Evolutionary conservation across 768 basidiomycete species (phyloP), one percentile per base, ranked within the genome.

Genomic region (Leccinum obscurum): DNA sequence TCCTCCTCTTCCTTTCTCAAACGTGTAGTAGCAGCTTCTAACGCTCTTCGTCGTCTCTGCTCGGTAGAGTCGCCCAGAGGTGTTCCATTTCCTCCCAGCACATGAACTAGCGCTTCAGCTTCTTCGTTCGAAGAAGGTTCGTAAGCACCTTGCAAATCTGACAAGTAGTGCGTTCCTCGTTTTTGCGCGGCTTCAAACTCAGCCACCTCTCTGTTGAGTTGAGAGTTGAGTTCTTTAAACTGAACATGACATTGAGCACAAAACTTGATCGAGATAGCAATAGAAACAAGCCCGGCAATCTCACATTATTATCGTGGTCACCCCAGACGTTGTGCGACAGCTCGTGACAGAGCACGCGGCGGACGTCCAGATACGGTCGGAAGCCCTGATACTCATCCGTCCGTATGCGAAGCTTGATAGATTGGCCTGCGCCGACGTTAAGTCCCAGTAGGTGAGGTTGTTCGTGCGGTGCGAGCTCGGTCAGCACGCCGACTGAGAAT

Each of bases 391-490:
- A 90, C 4, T 71, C 75, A 66, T 91, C 80, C 20, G 90, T 91
- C 20, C 90, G 77, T 52, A 92, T 68, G 17, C 89, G 83, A 3
- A 92, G 74, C 68, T 86, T 87, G 64, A 92, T 89, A 22, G 78
- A 73, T 64, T 84, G 76, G 0, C 90, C 89, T 0, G 72, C 77
- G 53, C 84, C 84, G 52, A 81, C 80, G 66, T 92, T 92, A 41
- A 90, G 77, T 0, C 91, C 90, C 3, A 90, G 78, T 9, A 92
- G 72, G 30, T 83, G 76, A 6, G 89, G 89, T 59, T 87, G 81
- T 67, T 91, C 89, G 59, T 89, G 89, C 0, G 90, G 90, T 15
- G 89, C 89, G 17, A 92, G 83, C 72, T 92, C 90, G 2, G 89
- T 91, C 49, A 92, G 76, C 3, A 87, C 61, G 0, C 86, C 85